Evolutionary conservation across 768 basidiomycete genomes (phyloP).

Genomic region (Tulasnella sp.): DNA sequence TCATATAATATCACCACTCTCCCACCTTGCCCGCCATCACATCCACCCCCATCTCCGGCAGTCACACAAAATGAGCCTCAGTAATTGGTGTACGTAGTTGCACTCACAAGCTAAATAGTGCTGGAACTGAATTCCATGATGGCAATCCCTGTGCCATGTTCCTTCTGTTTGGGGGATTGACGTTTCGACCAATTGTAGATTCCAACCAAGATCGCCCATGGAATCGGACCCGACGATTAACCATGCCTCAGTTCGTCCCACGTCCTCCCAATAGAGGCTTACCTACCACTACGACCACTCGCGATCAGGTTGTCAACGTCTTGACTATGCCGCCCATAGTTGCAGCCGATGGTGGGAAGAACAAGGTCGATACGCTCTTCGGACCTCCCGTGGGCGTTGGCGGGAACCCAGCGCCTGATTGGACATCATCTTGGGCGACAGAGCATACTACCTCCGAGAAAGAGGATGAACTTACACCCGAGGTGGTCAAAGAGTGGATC

Average conservation of each 20-base stretch:
- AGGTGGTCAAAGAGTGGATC: slow-evolving; percentile 74
- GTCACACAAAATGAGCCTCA: slow-evolving; percentile 2
- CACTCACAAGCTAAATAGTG: neutral
- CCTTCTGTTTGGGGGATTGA: neutral
- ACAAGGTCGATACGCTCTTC: slow-evolving; percentile 72
- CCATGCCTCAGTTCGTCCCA: slow-evolving; percentile 37
- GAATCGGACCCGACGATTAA: slow-evolving; percentile 47
- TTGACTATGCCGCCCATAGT: slow-evolving; percentile 18
- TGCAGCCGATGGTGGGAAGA: slow-evolving; percentile 29
- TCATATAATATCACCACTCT: too few species aligned
- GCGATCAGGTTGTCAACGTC: slow-evolving; percentile 27
- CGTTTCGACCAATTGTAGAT: slow-evolving; percentile 28
- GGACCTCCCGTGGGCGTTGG: slow-evolving; percentile 83
- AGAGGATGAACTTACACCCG: slow-evolving; percentile 52
- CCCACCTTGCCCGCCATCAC: too few species aligned
- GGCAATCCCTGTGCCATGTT: neutral
- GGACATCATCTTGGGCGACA: slow-evolving; percentile 35
- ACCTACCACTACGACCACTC: slow-evolving; percentile 2
- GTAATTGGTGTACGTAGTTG: slow-evolving; percentile 3
- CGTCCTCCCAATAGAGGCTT: neutral
- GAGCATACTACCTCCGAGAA: slow-evolving; percentile 27
- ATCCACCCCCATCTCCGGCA: too few species aligned
- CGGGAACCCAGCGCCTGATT: slow-evolving; percentile 46
- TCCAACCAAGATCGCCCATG: slow-evolving; percentile 43
- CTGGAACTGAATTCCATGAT: neutral